Evolutionary conservation across 2,329 filamentous ascomycete genomes (phyloP).

Genomic region (Talaromyces funiculosus): DNA sequence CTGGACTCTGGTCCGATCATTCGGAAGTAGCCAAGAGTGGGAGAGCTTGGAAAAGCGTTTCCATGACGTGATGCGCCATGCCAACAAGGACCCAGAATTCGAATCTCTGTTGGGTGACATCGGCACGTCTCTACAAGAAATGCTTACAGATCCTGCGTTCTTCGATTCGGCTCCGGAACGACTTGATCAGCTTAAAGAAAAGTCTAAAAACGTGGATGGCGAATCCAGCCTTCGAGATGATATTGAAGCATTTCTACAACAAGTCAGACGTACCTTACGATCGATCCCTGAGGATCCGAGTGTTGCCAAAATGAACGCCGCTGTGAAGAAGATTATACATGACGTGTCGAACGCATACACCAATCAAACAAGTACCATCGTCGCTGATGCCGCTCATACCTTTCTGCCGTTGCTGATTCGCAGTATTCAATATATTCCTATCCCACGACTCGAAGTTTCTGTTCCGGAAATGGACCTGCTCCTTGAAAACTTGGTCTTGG

Average conservation of each 20-base stretch:
- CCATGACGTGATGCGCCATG: slow-evolving; percentile 65
- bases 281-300: slow-evolving; percentile 68
- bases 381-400: slow-evolving; percentile 70
- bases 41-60: slow-evolving; percentile 64
- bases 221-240: slow-evolving; percentile 67
- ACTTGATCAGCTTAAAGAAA: slow-evolving; percentile 53
- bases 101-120: slow-evolving; percentile 70
- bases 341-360: slow-evolving; percentile 63
- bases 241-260: slow-evolving; percentile 64
- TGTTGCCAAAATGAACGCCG: slow-evolving; percentile 62
- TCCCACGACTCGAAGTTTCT: slow-evolving; percentile 82
- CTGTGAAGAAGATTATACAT: slow-evolving; percentile 60
- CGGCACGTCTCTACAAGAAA: slow-evolving; percentile 67
- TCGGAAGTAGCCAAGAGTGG: slow-evolving; percentile 72
- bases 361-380: slow-evolving; percentile 63
- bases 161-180: slow-evolving; percentile 69
- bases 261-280: slow-evolving; percentile 61
- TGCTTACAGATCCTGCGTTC: slow-evolving; percentile 81
- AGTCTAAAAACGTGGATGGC: slow-evolving; percentile 53
- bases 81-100: slow-evolving; percentile 73
- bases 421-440: slow-evolving; percentile 78
- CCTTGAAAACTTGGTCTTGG: slow-evolving; percentile 83
- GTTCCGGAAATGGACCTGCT: slow-evolving; percentile 78
- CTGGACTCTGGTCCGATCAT: slow-evolving; percentile 72
- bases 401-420: slow-evolving; percentile 74